Evolutionary conservation across 306 rosid species (phyloP).

Genomic region (Cicer yamashitae): DNA sequence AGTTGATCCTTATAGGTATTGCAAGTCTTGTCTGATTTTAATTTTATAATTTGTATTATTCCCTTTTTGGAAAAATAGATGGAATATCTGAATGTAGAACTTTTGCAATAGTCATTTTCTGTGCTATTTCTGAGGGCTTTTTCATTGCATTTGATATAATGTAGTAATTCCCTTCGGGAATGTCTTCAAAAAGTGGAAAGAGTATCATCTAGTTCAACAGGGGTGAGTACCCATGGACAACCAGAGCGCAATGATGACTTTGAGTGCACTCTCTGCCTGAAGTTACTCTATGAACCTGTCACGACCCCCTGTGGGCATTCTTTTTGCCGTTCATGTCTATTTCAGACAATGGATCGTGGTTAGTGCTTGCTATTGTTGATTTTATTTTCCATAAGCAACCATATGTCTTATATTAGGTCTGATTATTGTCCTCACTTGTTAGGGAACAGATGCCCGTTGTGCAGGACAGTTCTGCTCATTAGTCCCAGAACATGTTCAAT

Average conservation of each 20-base stretch:
- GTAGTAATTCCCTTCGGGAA: constrained; percentile 71
- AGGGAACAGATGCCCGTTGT: constrained; percentile 99
- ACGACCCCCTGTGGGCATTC: constrained; percentile 99
- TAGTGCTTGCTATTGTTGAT: constrained; percentile 50
- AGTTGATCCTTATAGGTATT: constrained; percentile 82
- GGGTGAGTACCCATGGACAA: constrained; percentile 56
- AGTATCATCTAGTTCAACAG: constrained; percentile 48
- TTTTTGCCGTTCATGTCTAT: constrained; percentile 89
- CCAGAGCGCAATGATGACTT: constrained; percentile 85
- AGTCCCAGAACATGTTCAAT: constrained; percentile 83
- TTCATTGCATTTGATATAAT: constrained; percentile 53
- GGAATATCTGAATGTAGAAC: constrained; percentile 39
- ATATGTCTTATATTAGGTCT: constrained; percentile 38
- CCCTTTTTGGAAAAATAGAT: constrained; percentile 20
- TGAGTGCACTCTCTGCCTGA: constrained; percentile 91
- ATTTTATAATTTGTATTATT: constrained; percentile 1
- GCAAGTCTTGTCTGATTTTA: neutral
- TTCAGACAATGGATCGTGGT: constrained; percentile 97
- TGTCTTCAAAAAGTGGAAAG: constrained; percentile 75
- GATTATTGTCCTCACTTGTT: constrained; percentile 50
- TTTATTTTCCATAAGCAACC: constrained; percentile 28
- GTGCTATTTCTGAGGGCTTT: constrained; percentile 30
- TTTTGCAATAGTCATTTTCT: constrained; percentile 36
- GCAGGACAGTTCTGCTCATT: constrained; percentile 94
- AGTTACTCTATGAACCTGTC: constrained; percentile 83